Base-by-base conservation (phyloP, 2,329 filamentous ascomycete genomes). In the Metarhizium album region DNA sequence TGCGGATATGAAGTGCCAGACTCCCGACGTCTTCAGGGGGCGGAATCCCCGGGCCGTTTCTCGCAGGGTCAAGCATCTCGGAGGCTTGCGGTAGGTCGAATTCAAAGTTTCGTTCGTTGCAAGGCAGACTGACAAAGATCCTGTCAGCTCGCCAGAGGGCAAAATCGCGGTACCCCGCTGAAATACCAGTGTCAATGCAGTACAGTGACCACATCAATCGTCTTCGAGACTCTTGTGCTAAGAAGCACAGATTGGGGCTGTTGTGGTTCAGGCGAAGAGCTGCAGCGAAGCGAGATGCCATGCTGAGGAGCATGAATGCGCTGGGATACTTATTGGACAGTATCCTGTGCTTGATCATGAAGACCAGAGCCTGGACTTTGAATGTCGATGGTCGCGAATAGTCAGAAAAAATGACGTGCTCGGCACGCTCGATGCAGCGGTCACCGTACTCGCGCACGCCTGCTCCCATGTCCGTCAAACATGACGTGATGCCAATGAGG, bases 21-120 rank as follows among this genome's bases (percentile, higher is more conserved):
- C 77, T 79, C 5, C 77, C 77, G 9, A 78, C 69, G 46, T 78
- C 75, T 50, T 80, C 76, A 2, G 73, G 70, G 7, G 64, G 63
- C 2, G 60, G 60, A 11, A 58, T 43, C 20, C 74, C 66, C 0
- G 73, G 70, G 9, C 71, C 69, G 16, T 69, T 66, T 1, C 71
- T 65, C 5, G 70, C 67, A 1, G 73, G 70, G 16, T 74, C 66
- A n/a, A 79, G 70, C 46, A 70, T 69, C 53, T 79, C 75, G 7
- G 76, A 77, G 4, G 69, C 66, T 57, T 80, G 76, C 4, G 76
- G 74, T 1, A 80, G 69, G 59, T 80, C 76, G 54, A 79, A 79
- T 59, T 82, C 78, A 54, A 74, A 74, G 35, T 73, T 69, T 51
- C 68, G 65, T 54, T 74, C 71, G 49, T 69, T 65, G 55, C 69